These are phyloP conservation scores for Syncephalastrum sp. DNA, from an alignment of 371 early-diverging fungal species.

Conservation along the genomic window DNA sequence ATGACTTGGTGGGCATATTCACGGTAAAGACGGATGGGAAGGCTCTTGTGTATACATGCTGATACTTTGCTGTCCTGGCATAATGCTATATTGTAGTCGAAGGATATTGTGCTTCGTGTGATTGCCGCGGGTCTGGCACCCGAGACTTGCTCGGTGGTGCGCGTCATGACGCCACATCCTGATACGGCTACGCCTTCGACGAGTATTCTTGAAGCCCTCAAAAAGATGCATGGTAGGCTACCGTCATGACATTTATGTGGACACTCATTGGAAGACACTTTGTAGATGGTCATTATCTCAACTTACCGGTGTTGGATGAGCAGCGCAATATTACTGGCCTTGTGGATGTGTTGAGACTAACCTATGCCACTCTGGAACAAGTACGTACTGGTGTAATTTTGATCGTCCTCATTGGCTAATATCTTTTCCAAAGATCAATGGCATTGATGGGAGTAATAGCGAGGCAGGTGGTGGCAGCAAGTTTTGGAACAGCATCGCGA, in stretches of 20 bases:
- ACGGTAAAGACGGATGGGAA: slow-evolving; percentile 67
- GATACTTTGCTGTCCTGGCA: not conserved
- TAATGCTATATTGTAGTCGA: slow-evolving; percentile 21
- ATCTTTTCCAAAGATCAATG: slow-evolving; percentile 22
- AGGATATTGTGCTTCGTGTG: slow-evolving; percentile 89
- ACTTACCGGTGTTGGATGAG: slow-evolving; percentile 90
- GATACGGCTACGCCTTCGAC: slow-evolving; percentile 73
- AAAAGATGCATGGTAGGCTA: slow-evolving; percentile 68
- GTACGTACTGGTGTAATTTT: slow-evolving; percentile 13
- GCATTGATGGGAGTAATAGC: slow-evolving; percentile 41
- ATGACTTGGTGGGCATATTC: slow-evolving; percentile 81
- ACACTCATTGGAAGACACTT: not conserved
- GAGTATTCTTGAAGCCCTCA: slow-evolving; percentile 89
- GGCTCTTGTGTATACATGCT: not conserved
- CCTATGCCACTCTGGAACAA: slow-evolving; percentile 79
- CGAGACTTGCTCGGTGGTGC: slow-evolving; percentile 59
- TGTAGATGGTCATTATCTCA: slow-evolving; percentile 87
- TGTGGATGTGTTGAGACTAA: slow-evolving; percentile 91
- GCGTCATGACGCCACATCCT: slow-evolving; percentile 22
- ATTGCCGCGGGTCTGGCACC: slow-evolving; percentile 89
- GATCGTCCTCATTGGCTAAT: not conserved
- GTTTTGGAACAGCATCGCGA: slow-evolving; percentile 54
- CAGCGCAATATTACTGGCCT: slow-evolving; percentile 75
- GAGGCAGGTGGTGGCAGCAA: slow-evolving; percentile 27
- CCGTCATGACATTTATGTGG: not conserved